Evolutionary conservation across 345 rosid genomes (phyloP).

Genomic region (Corchorus olitorius): DNA sequence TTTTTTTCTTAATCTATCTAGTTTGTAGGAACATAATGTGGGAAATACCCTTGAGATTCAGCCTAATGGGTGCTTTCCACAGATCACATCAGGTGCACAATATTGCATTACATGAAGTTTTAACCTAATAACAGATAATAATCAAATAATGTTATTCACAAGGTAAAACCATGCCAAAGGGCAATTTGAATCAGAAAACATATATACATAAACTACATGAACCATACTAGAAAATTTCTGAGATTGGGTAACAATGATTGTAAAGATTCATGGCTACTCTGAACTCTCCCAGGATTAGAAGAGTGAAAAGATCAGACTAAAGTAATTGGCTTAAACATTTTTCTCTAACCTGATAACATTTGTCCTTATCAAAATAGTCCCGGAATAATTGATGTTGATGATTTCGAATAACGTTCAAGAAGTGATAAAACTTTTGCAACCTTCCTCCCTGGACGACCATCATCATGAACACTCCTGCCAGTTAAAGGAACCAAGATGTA

Average conservation of each 20-base stretch:
- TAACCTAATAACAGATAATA: background rate
- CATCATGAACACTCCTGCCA: slow-evolving; percentile 41
- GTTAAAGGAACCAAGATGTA: slow-evolving; percentile 41
- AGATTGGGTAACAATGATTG: background rate
- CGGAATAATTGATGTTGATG: slow-evolving; percentile 52
- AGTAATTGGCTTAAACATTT: background rate
- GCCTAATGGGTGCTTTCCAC: background rate
- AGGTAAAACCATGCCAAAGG: background rate
- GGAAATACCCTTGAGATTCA: background rate
- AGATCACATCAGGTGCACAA: background rate
- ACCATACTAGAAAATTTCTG: background rate
- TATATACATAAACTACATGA: background rate
- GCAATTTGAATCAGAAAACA: background rate
- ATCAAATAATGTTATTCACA: slow-evolving; percentile 1
- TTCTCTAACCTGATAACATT: background rate
- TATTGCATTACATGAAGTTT: background rate
- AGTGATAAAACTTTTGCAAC: slow-evolving; percentile 46
- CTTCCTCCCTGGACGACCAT: slow-evolving; percentile 42
- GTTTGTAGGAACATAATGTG: background rate
- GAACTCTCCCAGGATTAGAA: background rate
- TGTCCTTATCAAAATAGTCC: slow-evolving; percentile 39
- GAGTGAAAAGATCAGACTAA: background rate
- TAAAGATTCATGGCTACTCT: background rate
- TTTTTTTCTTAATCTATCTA: background rate
- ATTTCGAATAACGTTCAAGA: slow-evolving; percentile 56